Evolutionary conservation across 2,329 filamentous ascomycete genomes (phyloP).

Genomic region (Fusarium ambrosium): DNA sequence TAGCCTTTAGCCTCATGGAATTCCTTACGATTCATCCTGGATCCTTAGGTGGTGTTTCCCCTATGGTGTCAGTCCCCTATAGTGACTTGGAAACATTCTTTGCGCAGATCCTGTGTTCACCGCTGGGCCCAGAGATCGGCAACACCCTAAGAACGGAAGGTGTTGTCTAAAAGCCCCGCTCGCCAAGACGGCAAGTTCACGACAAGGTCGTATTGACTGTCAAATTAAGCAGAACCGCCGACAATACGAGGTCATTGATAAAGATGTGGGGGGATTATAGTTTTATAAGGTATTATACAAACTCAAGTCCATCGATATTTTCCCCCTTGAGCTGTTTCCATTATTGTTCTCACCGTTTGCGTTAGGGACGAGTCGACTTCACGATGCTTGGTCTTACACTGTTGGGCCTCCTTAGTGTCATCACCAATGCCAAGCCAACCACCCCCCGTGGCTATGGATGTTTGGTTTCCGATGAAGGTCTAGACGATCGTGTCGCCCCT

Average conservation of each 20-base stretch:
- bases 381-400: not conserved
- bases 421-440: not conserved
- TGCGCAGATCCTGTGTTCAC: too few species aligned
- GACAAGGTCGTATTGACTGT: not conserved
- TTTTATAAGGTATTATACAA: not conserved
- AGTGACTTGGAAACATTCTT: too few species aligned
- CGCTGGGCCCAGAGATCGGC: not conserved
- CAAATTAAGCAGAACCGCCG: not conserved
- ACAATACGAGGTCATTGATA: not conserved
- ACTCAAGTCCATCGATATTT: not conserved
- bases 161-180: not conserved
- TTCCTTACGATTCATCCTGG: too few species aligned
- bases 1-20: too few species aligned
- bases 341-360: not conserved
- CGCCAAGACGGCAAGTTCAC: not conserved
- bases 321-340: not conserved
- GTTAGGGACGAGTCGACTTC: not conserved
- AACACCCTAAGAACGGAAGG: not conserved
- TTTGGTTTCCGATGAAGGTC: conserved; percentile 5
- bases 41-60: too few species aligned
- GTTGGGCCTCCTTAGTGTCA: not conserved
- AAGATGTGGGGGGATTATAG: not conserved
- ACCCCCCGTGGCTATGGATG: conserved; percentile 6
- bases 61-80: too few species aligned
- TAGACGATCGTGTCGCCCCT: not conserved